phyloP scores from a whole-genome alignment of 306 rosid species.

The Quercus gilva region DNA sequence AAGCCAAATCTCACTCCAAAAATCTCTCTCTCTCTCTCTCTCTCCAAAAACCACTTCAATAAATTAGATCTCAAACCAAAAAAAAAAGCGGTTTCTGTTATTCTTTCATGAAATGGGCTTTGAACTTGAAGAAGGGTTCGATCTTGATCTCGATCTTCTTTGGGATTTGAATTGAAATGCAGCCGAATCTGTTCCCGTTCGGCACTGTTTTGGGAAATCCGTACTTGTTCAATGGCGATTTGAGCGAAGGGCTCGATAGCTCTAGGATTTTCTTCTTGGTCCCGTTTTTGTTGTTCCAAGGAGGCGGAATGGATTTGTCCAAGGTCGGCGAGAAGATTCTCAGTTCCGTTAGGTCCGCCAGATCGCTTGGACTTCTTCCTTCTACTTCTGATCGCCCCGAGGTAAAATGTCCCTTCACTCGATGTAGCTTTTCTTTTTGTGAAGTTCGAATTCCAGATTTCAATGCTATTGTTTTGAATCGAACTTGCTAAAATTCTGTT shows the following conservation, averaged over 20 bases:
- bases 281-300: conserved; percentile 82
- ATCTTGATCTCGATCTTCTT: conserved; percentile 33
- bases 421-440: conserved; percentile 9
- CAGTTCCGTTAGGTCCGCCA: conserved; percentile 97
- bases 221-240: conserved; percentile 70
- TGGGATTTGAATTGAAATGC: conserved; percentile 76
- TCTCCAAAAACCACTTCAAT: not conserved
- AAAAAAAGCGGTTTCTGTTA: too few relatives aligned
- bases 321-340: conserved; percentile 92
- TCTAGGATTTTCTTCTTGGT: conserved; percentile 81
- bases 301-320: conserved; percentile 95
- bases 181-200: conserved; percentile 84
- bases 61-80: conserved; percentile 23
- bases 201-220: conserved; percentile 79
- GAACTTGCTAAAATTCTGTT: not conserved
- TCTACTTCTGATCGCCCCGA: conserved; percentile 89
- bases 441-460: too few relatives aligned
- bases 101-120: conserved; percentile 26
- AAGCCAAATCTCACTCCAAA: not conserved
- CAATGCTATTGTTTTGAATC: not conserved
- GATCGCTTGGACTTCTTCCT: conserved; percentile 90
- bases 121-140: not conserved
- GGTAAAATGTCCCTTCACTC: conserved; percentile 36
- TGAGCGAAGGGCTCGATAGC: conserved; percentile 78
- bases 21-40: not conserved